These are phyloP conservation scores for Trichoderma asperelloides DNA, from an alignment of 495 filamentous ascomycete genomes.

Conservation along the genomic window DNA sequence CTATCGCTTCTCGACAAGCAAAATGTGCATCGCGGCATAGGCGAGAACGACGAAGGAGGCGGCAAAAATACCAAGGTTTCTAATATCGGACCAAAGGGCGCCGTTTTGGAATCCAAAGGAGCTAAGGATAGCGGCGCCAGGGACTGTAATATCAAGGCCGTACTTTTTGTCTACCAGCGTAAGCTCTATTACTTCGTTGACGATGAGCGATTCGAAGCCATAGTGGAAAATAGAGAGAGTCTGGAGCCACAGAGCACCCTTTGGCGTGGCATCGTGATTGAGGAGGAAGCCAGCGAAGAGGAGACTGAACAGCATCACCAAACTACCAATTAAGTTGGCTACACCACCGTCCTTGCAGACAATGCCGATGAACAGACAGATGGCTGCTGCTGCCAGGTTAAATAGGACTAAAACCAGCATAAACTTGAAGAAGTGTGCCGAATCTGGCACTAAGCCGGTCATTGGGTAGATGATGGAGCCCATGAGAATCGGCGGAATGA, in stretches of 20 bases:
- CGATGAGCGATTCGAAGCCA: conserved; percentile 90
- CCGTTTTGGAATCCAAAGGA: conserved; percentile 83
- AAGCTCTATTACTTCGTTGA: conserved; percentile 93
- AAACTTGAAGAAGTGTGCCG: conserved; percentile 81
- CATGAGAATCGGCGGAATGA: conserved; percentile 93
- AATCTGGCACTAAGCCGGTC: conserved; percentile 80
- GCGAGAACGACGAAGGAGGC: conserved; percentile 78
- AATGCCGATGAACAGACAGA: conserved; percentile 95
- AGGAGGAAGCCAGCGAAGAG: conserved; percentile 88
- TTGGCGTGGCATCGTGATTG: conserved; percentile 88
- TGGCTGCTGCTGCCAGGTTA: conserved; percentile 85
- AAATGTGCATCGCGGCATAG: conserved; percentile 85
- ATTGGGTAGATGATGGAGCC: conserved; percentile 97
- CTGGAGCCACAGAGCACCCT: conserved; percentile 79
- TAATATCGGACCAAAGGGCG: conserved; percentile 77
- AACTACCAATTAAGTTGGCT: conserved; percentile 85
- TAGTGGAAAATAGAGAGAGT: conserved; percentile 99
- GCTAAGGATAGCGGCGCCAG: conserved; percentile 86
- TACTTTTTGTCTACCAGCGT: conserved; percentile 88
- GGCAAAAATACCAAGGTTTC: conserved; percentile 73
- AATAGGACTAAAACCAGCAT: conserved; percentile 89
- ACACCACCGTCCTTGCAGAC: conserved; percentile 86
- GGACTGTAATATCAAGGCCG: conserved; percentile 91
- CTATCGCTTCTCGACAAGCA: conserved; percentile 85
- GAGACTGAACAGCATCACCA: conserved; percentile 97